Evolutionary conservation across 169 alveolate species (phyloP).

Genomic region (Plasmodium cynomolgi): DNA sequence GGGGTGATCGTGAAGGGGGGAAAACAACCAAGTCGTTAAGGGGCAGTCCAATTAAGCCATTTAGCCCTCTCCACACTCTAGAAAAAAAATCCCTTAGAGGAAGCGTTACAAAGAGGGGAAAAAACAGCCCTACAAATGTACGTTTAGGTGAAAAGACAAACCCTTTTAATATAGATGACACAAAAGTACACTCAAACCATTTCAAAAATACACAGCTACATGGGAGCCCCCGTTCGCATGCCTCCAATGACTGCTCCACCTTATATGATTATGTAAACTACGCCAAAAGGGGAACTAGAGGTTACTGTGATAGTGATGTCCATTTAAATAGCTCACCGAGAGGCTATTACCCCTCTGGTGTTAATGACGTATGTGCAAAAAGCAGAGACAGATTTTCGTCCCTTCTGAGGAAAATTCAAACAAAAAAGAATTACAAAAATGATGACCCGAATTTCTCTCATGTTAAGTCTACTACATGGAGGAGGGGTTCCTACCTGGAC

Average conservation of each 20-base stretch:
- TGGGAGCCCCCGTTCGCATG: slow-evolving; percentile 24
- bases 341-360: neutral
- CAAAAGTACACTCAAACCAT: slow-evolving; percentile 13
- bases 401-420: neutral
- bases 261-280: slow-evolving; percentile 31
- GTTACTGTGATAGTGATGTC: neutral
- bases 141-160: neutral
- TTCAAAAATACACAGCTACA: slow-evolving; percentile 41
- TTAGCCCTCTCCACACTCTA: neutral
- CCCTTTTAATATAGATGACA: neutral
- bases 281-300: slow-evolving; percentile 7
- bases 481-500: neutral
- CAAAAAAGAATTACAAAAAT: neutral
- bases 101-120: neutral
- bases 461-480: neutral
- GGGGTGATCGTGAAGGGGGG: neutral
- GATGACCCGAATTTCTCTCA: neutral
- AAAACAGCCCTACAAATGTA: neutral
- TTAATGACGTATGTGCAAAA: neutral
- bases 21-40: neutral
- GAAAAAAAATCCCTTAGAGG: neutral
- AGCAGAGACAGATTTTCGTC: neutral
- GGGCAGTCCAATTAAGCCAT: neutral
- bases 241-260: slow-evolving; percentile 38
- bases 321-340: slow-evolving; percentile 2